Percentiles rank a stretch among this genome's conserved stretches.
phyloP scores from a whole-genome alignment of 768 basidiomycete species.

The Suillus decipiens region DNA sequence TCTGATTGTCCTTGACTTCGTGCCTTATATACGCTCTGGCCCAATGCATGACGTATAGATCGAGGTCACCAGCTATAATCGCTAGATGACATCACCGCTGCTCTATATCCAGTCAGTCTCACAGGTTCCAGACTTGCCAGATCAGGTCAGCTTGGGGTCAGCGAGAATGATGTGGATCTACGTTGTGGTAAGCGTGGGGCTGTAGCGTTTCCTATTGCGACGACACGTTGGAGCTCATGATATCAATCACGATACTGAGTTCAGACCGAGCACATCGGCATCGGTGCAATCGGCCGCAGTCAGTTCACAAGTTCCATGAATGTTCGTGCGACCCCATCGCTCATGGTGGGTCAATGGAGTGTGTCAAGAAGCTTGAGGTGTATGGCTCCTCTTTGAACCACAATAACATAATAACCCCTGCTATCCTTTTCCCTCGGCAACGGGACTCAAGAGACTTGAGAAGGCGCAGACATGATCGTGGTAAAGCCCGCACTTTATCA shows the following conservation, averaged over 20 bases:
- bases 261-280: too few species aligned
- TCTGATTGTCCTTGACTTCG: neutral
- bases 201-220: neutral
- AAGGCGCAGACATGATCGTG: neutral
- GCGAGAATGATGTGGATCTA: neutral
- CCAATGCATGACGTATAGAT: neutral
- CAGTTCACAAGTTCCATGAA: too few species aligned
- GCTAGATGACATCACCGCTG: neutral
- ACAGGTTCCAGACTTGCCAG: too few species aligned
- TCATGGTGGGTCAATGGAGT: neutral
- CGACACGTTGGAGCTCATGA: neutral
- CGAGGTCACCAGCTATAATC: neutral
- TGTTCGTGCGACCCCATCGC: neutral
- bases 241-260: neutral
- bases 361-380: neutral
- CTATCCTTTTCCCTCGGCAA: neutral
- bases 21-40: neutral
- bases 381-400: neutral
- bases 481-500: neutral
- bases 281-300: neutral
- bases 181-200: neutral
- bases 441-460: neutral
- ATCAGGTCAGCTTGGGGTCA: too few species aligned
- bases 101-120: too few species aligned
- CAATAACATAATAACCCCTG: neutral